Percentiles rank a stretch among this genome's conserved stretches.
These are phyloP conservation scores for Coccomyxa sp. DNA, from an alignment of 139 green algal species.

Conservation along the genomic window DNA sequence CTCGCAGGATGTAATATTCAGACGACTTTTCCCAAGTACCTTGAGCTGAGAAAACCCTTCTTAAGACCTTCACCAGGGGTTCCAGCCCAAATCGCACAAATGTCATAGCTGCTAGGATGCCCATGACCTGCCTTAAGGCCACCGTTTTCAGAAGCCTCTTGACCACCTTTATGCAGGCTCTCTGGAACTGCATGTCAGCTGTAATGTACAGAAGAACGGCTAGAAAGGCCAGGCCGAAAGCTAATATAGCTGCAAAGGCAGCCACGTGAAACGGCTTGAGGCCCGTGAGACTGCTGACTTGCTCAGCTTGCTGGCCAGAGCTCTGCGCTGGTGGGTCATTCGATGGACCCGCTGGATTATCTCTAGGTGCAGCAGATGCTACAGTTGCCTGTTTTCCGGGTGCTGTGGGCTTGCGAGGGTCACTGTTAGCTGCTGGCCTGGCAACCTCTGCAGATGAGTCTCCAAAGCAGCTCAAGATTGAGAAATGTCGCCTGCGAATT, in stretches of 20 bases:
- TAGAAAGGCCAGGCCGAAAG: constrained; percentile 43
- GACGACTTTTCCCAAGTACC: constrained; percentile 48
- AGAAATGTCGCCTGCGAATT: too few relatives aligned
- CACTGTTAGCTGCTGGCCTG: background rate
- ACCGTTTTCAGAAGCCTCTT: constrained; percentile 60
- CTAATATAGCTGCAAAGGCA: constrained; percentile 39
- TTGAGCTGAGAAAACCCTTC: constrained; percentile 27
- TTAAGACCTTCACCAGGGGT: constrained; percentile 43
- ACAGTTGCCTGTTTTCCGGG: background rate
- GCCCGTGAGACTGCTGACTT: background rate
- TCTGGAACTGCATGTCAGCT: constrained; percentile 48
- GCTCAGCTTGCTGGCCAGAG: background rate
- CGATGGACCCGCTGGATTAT: background rate
- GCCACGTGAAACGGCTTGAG: constrained; percentile 22
- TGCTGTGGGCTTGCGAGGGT: background rate
- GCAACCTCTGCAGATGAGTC: background rate
- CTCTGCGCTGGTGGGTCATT: background rate
- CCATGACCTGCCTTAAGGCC: constrained; percentile 57
- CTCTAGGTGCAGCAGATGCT: background rate
- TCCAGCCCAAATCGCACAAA: constrained; percentile 44
- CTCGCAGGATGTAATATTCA: constrained; percentile 65
- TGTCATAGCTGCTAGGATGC: constrained; percentile 27
- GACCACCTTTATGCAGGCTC: constrained; percentile 39
- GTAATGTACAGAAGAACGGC: constrained; percentile 54
- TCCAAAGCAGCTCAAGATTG: background rate